Conservation (phyloP, 83 land plant species). For the Picea mariana region DNA sequence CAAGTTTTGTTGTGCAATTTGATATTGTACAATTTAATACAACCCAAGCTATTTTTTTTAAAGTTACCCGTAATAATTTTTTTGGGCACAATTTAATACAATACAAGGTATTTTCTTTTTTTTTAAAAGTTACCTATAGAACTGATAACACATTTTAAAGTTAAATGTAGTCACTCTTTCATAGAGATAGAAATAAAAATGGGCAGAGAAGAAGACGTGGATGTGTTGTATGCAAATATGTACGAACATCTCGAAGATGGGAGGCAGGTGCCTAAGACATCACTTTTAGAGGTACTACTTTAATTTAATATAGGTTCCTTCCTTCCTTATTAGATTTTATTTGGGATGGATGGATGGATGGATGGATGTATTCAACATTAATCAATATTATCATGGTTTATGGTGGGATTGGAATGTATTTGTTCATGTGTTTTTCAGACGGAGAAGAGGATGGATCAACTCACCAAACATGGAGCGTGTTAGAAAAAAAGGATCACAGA, state of each 20-base stretch:
- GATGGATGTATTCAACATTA: background rate
- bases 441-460: constrained; percentile 13
- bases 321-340: too few species aligned
- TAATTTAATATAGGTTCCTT: background rate
- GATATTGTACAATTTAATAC: too few species aligned
- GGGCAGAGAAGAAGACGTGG: background rate
- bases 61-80: too few species aligned
- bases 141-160: too few species aligned
- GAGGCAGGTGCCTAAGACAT: constrained; percentile 21
- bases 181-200: background rate
- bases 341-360: too few species aligned
- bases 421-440: constrained; percentile 7
- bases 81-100: too few species aligned
- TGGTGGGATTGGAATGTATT: background rate
- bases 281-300: constrained; percentile 14
- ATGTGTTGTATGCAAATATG: constrained; percentile 25
- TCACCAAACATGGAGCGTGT: constrained; percentile 23
- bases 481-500: too few species aligned
- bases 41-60: too few species aligned
- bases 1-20: too few species aligned
- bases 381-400: background rate
- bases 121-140: too few species aligned
- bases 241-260: constrained; percentile 23
- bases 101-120: too few species aligned
- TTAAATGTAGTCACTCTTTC: too few species aligned